Conservation (phyloP, 2,329 filamentous ascomycete genomes). For the Microsporum ferrugineum region DNA sequence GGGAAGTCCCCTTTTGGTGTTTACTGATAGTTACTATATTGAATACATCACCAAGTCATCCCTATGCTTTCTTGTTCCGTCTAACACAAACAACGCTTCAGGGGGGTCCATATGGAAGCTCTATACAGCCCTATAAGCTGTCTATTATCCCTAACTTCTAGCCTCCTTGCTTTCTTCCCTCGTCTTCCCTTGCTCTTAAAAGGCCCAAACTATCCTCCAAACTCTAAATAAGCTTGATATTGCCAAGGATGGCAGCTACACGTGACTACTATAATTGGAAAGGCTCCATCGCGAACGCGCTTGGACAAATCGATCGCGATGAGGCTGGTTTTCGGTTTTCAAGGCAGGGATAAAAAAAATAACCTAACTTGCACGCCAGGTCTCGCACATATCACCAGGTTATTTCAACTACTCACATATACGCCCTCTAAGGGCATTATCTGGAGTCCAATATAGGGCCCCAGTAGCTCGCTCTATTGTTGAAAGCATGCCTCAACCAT, state of each 20-base stretch:
- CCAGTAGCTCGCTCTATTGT: not conserved
- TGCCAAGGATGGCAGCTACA: not conserved
- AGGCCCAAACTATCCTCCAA: not conserved
- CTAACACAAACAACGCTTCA: not conserved
- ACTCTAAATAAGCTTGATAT: not conserved
- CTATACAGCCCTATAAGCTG: not conserved
- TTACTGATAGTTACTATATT: not conserved
- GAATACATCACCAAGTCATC: not conserved
- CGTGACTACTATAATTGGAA: not conserved
- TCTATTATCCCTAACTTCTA: not conserved
- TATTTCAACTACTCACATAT: not conserved
- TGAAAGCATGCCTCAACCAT: conserved; percentile 4
- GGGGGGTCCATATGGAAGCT: not conserved
- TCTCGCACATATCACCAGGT: not conserved
- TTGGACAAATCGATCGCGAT: not conserved
- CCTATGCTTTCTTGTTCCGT: not conserved
- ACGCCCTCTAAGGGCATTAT: not conserved
- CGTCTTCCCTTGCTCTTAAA: not conserved
- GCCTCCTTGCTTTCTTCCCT: not conserved
- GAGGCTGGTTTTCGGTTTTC: not conserved
- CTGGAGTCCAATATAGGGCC: not conserved
- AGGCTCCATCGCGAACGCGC: not conserved
- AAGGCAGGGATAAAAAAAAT: not conserved
- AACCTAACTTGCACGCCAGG: not conserved
- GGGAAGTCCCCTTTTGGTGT: not conserved